Evolutionary conservation across 2,329 filamentous ascomycete genomes (phyloP), one percentile per base, ranked within the genome.

Genomic region (Venturiaceae sp.): DNA sequence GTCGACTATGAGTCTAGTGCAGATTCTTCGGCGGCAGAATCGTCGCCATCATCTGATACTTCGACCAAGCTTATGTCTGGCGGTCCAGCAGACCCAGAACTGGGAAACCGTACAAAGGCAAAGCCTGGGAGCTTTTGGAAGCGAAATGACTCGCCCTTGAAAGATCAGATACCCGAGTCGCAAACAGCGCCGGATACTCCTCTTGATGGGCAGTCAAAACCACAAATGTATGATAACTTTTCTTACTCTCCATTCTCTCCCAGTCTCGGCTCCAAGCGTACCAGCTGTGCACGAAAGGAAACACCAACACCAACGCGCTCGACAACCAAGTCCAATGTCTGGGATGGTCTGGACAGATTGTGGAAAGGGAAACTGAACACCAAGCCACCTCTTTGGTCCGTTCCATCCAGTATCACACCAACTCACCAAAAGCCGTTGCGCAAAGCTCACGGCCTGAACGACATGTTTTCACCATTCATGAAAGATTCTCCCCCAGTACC

Each of bases 141-240:
- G 30, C 36, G 30, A 50, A 52, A 14, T 34, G 55, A 57, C 21
- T 33, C 55, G 3, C 55, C 39, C 13, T 23, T 47, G 39, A 57
- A 52, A 19, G 55, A 50, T 23, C 39, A 57, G 13, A 21, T 33
- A 19, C 36, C 36, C 36, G 44, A 41, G 3, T 33, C 55, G 28
- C 44, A 34, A 47, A 16, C 39, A 9, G 44, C 28, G 30, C 30
- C 21, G 11, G 39, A 34, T 23, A 28, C 26, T 16, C 37, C 39
- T 37, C 28, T 32, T 7, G 30, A 34, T 26, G 44, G 44, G 23
- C 26, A 39, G 19, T 57, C 55, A 11, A 46, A 34, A n/a, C 23
- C 55, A 57, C 55, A 39, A 57, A 57, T 50, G 55, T 57, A 57
- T 50, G 55, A 37, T 44, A 33, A 30, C 8, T 28, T 34, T 47